Evolutionary conservation across 1,139 yeast genomes (phyloP), one percentile per base, ranked within the genome.

Genomic region (Candida sp.): DNA sequence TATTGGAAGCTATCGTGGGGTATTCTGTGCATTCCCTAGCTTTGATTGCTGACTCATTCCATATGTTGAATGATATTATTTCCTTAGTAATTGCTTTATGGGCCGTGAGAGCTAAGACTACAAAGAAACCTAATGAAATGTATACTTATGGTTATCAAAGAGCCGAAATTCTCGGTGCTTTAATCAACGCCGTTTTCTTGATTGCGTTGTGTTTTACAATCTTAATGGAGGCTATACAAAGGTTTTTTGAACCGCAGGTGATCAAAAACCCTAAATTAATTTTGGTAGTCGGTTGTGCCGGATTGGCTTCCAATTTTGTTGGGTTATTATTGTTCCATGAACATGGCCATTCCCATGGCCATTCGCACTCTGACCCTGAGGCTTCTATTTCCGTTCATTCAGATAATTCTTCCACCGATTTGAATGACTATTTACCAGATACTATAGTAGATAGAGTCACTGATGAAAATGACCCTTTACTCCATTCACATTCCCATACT

Each of bases 131-230:
- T 1, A 95, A 89, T 62, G 87, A 93, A 4, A 82, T 81, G 49
- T 91, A 87, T 65, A 91, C 97, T 4, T 91, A 91, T 57, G 98
- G 97, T 9, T 88, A 97, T 96, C 95, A 88, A 66, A 77, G 97
- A 58, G 98, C 97, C 5, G 98, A 88, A 67, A 91, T 90, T 50
- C 76, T 89, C 54, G 97, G 97, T 48, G 99, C 99, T 4, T 74
- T 93, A 48, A 79, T 93, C 53, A 93, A 93, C 59, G 97, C 97
- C 2, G 97, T 93, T 11, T 93, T 93, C 56, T 68, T 93, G 51
- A 73, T 93, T 50, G 99, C 98, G 0, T 75, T 93, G 51, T 93
- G 99, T 63, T 84, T 93, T 62, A 84, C 97, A 35, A 93, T 93
- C 57, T 80, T 89, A 55, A 81, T 93, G 50, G 99, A 93, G 65